Conservation (phyloP, 768 basidiomycete genomes). For the Tulasnella sp. region DNA sequence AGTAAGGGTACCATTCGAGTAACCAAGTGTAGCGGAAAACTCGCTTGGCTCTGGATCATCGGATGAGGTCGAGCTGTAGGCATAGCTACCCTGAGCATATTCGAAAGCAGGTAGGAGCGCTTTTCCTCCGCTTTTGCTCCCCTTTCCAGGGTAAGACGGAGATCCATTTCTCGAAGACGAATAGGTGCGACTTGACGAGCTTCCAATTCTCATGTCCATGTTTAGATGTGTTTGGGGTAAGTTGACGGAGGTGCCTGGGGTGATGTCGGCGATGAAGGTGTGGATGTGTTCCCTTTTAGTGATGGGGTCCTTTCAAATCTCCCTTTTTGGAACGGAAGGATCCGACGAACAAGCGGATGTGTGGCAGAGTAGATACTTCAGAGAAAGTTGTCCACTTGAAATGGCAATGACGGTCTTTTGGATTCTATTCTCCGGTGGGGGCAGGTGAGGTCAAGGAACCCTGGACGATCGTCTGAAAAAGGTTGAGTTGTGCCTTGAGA, state of each 20-base stretch:
- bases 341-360: constrained; percentile 15
- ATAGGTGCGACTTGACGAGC: constrained; percentile 15
- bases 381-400: neutral
- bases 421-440: neutral
- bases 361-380: neutral
- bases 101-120: constrained; percentile 4
- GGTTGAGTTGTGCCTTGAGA: constrained; percentile 1
- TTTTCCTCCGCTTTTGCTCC: constrained; percentile 5
- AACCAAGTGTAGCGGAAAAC: constrained; percentile 9
- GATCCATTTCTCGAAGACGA: constrained; percentile 9
- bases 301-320: neutral
- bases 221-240: neutral
- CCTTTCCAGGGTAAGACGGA: constrained; percentile 4
- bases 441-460: constrained; percentile 4
- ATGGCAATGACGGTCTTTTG: neutral
- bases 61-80: constrained; percentile 4
- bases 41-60: constrained; percentile 13
- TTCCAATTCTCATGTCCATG: constrained; percentile 12
- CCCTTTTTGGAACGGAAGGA: neutral
- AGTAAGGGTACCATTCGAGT: constrained; percentile 16
- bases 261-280: constrained; percentile 18
- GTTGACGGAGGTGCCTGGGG: neutral
- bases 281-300: constrained; percentile 8
- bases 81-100: constrained; percentile 2
- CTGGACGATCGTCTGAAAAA: neutral